These are phyloP conservation scores for Beauveria asiatica DNA, from an alignment of 2,329 filamentous ascomycete genomes.

Conservation along the genomic window DNA sequence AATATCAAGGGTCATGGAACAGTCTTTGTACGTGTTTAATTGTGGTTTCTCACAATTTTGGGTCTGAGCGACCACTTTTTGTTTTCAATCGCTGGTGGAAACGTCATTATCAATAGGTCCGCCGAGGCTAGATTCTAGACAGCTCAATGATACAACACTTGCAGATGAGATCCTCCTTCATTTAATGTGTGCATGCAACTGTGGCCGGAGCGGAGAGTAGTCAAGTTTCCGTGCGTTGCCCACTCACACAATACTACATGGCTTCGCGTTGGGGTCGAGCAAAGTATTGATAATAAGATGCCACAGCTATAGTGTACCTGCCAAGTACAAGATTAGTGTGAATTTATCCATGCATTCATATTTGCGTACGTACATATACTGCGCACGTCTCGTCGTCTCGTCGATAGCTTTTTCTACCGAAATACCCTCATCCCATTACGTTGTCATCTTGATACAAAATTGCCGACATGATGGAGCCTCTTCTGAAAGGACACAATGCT, in stretches of 20 bases:
- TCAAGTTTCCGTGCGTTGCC: not conserved
- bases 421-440: not conserved
- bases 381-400: not conserved
- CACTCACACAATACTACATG: not conserved
- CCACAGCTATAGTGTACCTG: not conserved
- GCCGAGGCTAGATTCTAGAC: conserved; percentile 7
- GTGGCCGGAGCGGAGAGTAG: no score
- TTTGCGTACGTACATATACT: not conserved
- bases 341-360: not conserved
- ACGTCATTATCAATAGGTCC: not conserved
- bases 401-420: no score
- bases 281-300: no score
- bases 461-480: conserved; percentile 23
- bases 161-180: not conserved
- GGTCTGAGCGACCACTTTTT: not conserved
- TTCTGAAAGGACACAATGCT: conserved; percentile 34
- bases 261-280: not conserved
- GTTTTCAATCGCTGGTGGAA: not conserved
- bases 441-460: no score
- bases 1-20: not conserved
- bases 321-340: not conserved
- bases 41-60: not conserved
- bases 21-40: not conserved
- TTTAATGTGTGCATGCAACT: not conserved
- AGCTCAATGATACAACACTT: not conserved